Evolutionary conservation across 176 grass and related monocot species (phyloP), one percentile per base, ranked within the genome.

Genomic region (Cocos nucifera): DNA sequence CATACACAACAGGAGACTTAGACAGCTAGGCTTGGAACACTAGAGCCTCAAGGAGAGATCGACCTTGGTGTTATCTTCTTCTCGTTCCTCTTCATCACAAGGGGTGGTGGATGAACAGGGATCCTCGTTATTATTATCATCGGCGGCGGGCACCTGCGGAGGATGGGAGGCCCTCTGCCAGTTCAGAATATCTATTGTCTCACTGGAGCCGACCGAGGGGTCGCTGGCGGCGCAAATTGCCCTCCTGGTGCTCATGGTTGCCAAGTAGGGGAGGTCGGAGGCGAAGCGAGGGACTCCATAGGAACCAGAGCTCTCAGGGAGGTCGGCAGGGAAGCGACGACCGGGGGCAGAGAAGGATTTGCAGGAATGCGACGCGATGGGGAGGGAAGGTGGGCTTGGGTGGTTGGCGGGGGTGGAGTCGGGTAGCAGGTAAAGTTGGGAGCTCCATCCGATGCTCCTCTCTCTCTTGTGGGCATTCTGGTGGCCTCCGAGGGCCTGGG

Each of bases 381-480:
- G 35, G 65, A 79, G 32, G 26, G 54, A 3, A 14, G 27, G 1
- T 49, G 79, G 56, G 39, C 32, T 17, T 20, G 56, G 54, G 19
- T 78, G 57, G 72, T 61, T 28, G 59, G 0, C 14, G 2, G 4
- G 62, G 23, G 4, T 17, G 48, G 18, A 0, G 14, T 12, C 1
- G 50, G 4, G 20, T 6, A 15, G 26, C 22, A 61, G 39, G 70
- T 96, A 86, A 50, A 97, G 81, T 55, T 85, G 75, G 22, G 87
- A 73, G 70, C 88, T 91, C 87, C 92, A 90, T 0, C 81, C 81
- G 1, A 77, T 28, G 66, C 76, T 91, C 9, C 84, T 48, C 73
- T 97, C 92, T 62, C 91, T 97, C 82, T 91, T 97, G 80, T 97
- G 92, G 2, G 92, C 92, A 3, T 97, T 97, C 77, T 97, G 92